phyloP scores from a whole-genome alignment of 2,329 filamentous ascomycete genomes.

The Chaetoscypha palmicola region DNA sequence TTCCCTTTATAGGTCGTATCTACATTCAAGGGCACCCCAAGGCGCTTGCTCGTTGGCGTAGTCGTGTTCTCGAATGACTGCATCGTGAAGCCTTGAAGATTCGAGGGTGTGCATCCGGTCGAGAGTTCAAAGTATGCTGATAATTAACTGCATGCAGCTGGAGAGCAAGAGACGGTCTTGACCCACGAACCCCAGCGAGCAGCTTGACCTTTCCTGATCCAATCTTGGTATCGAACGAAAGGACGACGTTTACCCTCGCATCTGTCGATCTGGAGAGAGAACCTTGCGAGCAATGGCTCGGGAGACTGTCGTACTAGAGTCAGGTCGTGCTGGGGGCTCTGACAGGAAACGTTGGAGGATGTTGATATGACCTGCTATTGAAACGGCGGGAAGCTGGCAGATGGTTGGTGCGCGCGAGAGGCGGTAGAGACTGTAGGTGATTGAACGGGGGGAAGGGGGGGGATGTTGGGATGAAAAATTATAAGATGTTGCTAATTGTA shows the following conservation, averaged over 20 bases:
- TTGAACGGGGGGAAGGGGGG: not conserved
- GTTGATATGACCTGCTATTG: conserved; percentile 13
- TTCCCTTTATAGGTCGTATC: conserved; percentile 28
- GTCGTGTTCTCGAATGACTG: conserved; percentile 25
- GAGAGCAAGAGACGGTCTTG: not conserved
- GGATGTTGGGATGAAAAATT: too few species aligned
- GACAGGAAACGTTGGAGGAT: conserved; percentile 13
- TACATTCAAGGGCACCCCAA: conserved; percentile 25
- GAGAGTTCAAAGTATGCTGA: conserved; percentile 1
- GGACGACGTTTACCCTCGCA: conserved; percentile 6
- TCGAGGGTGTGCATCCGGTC: conserved; percentile 16
- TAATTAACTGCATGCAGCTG: conserved; percentile 8
- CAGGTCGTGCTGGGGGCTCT: conserved; percentile 12
- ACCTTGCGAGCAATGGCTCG: conserved; percentile 9
- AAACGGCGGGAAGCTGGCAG: conserved; percentile 11
- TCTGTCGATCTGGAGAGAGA: conserved; percentile 9
- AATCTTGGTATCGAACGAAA: conserved; percentile 1
- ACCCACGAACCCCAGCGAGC: not conserved
- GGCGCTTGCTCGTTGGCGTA: conserved; percentile 24
- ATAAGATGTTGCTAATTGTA: too few species aligned
- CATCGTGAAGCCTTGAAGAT: conserved; percentile 19
- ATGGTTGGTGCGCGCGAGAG: not conserved
- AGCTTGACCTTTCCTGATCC: not conserved
- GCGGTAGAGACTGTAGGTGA: conserved; percentile 1
- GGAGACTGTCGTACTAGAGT: conserved; percentile 5